Evolutionary conservation across 2,329 filamentous ascomycete species (phyloP).

Genomic region (Cladosporium oxysporum): DNA sequence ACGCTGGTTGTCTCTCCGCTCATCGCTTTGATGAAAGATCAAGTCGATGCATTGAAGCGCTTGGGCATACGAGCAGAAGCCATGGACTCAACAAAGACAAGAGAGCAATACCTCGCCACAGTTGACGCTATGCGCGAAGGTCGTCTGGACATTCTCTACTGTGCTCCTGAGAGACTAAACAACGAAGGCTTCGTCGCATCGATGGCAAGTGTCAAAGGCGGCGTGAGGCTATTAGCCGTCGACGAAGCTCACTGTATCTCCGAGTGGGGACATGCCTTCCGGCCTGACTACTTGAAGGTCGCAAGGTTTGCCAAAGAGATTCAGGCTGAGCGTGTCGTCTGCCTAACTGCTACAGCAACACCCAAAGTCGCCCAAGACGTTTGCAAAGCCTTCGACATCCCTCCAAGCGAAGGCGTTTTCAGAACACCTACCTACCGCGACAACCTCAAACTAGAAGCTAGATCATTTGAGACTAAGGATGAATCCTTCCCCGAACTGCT

Average conservation of each 20-base stretch:
- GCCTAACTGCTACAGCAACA: conserved; percentile 62
- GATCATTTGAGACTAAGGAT: conserved; percentile 44
- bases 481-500: conserved; percentile 51
- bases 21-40: conserved; percentile 63
- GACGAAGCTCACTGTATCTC: conserved; percentile 63
- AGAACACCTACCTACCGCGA: conserved; percentile 61
- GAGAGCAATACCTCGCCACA: conserved; percentile 42
- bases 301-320: conserved; percentile 59
- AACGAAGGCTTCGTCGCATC: conserved; percentile 61
- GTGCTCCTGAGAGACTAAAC: conserved; percentile 61
- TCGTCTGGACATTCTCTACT: conserved; percentile 57
- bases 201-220: conserved; percentile 57
- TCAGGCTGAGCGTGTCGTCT: conserved; percentile 59
- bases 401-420: conserved; percentile 52
- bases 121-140: conserved; percentile 52
- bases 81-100: conserved; percentile 57
- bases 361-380: conserved; percentile 58
- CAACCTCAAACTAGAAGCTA: conserved; percentile 58
- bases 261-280: conserved; percentile 38
- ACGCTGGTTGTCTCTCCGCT: conserved; percentile 60
- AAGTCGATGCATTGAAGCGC: conserved; percentile 56
- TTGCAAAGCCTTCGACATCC: conserved; percentile 54
- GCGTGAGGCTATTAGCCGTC: conserved; percentile 58
- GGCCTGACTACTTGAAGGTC: conserved; percentile 55
- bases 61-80: conserved; percentile 56